Conservation (phyloP, 2,329 filamentous ascomycete species). For the Microsporum audouinii region DNA sequence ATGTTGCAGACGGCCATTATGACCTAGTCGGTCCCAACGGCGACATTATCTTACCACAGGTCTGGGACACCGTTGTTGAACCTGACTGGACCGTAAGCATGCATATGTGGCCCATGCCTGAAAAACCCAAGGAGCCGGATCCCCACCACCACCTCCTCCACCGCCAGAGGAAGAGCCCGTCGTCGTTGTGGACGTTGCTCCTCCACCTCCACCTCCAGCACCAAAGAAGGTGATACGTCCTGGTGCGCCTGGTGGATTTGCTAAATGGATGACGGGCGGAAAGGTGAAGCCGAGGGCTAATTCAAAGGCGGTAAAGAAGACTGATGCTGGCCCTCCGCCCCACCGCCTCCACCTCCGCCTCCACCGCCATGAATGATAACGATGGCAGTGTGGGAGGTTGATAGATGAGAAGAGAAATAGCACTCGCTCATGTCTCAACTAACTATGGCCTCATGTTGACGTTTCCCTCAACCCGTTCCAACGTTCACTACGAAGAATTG, state of each 20-base stretch:
- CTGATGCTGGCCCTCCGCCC: conserved; percentile 20
- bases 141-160: conserved; percentile 18
- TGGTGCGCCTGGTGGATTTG: conserved; percentile 27
- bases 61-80: conserved; percentile 72
- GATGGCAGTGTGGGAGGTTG: no score
- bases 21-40: conserved; percentile 68
- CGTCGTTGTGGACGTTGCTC: conserved; percentile 19
- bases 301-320: conserved; percentile 40
- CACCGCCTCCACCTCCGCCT: not conserved
- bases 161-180: conserved; percentile 13
- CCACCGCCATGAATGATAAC: not conserved
- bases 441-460: no score
- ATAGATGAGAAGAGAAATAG: no score
- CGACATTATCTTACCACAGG: conserved; percentile 68
- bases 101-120: conserved; percentile 54
- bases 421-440: no score
- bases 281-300: conserved; percentile 23
- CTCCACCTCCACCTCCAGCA: conserved; percentile 15
- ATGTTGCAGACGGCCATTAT: conserved; percentile 68
- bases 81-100: conserved; percentile 63
- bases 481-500: not conserved
- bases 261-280: conserved; percentile 36
- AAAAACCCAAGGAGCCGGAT: conserved; percentile 35
- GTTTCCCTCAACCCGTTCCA: not conserved
- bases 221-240: conserved; percentile 25